Evolutionary conservation across 2,329 filamentous ascomycete genomes (phyloP).

Genomic region (Massarina eburnea): DNA sequence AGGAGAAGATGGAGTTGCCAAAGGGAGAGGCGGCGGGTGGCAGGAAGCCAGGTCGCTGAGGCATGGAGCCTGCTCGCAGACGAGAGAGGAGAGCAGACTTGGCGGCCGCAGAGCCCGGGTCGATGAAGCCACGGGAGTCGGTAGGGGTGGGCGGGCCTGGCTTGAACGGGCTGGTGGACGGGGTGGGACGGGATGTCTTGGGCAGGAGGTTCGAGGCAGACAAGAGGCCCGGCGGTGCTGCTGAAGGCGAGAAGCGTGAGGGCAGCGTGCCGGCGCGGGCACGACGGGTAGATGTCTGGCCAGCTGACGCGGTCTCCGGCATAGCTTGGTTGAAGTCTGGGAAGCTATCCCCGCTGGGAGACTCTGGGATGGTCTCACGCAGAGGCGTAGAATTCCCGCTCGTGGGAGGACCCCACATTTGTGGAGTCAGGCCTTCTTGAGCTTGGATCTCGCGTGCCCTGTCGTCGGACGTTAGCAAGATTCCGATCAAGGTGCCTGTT

Average conservation of each 20-base stretch:
- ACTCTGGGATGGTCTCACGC: constrained; percentile 96
- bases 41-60: constrained; percentile 75
- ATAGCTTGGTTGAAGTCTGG: constrained; percentile 81
- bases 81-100: constrained; percentile 79
- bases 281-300: constrained; percentile 70
- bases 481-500: constrained; percentile 25
- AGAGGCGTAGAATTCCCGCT: constrained; percentile 95
- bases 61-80: constrained; percentile 90
- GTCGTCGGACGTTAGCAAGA: constrained; percentile 33
- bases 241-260: constrained; percentile 83
- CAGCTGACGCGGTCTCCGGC: constrained; percentile 58
- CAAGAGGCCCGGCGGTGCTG: constrained; percentile 62
- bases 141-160: constrained; percentile 53
- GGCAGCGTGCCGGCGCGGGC: constrained; percentile 94
- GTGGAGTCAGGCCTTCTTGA: constrained; percentile 79
- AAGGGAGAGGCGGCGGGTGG: constrained; percentile 65
- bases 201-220: constrained; percentile 58
- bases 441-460: constrained; percentile 96
- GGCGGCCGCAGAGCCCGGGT: constrained; percentile 53
- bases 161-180: constrained; percentile 85
- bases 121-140: constrained; percentile 40
- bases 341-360: constrained; percentile 87
- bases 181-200: constrained; percentile 81
- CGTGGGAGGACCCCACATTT: constrained; percentile 88
- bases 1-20: constrained; percentile 84